phyloP scores from a whole-genome alignment of 2,329 filamentous ascomycete species.

The Aspergillus pseudoterreus region DNA sequence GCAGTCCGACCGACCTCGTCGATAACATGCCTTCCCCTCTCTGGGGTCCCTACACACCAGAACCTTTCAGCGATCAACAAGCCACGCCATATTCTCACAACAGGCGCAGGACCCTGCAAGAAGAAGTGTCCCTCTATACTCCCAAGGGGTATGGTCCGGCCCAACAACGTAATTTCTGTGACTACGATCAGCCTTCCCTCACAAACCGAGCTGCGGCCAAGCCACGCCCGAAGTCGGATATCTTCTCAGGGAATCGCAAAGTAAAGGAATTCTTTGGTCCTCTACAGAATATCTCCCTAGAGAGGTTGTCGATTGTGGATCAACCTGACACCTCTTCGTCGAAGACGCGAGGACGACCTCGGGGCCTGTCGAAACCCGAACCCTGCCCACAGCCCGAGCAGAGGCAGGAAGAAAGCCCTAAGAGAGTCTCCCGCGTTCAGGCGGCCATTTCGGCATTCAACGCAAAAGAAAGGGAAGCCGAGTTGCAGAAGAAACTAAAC shows the following conservation, averaged over 20 bases:
- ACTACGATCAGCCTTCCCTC: slow-evolving; percentile 47
- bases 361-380: slow-evolving; percentile 31
- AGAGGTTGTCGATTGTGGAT: slow-evolving; percentile 15
- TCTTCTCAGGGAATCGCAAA: slow-evolving; percentile 40
- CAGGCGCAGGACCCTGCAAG: slow-evolving; percentile 44
- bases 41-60: slow-evolving; percentile 68
- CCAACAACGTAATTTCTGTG: slow-evolving; percentile 60
- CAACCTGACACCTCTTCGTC: slow-evolving; percentile 15
- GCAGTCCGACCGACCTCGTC: slow-evolving; percentile 54
- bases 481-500: slow-evolving; percentile 44
- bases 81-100: slow-evolving; percentile 43
- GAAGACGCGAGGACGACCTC: slow-evolving; percentile 18
- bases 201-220: slow-evolving; percentile 38
- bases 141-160: slow-evolving; percentile 58
- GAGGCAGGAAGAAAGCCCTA: slow-evolving; percentile 33
- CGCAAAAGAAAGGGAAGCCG: slow-evolving; percentile 49
- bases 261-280: slow-evolving; percentile 32
- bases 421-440: slow-evolving; percentile 56
- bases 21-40: slow-evolving; percentile 63
- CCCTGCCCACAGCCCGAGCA: slow-evolving; percentile 27
- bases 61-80: slow-evolving; percentile 29
- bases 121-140: slow-evolving; percentile 58
- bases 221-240: slow-evolving; percentile 51
- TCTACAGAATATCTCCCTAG: slow-evolving; percentile 23
- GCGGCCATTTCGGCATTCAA: slow-evolving; percentile 63